These are phyloP conservation scores for Globisporangium iwayamae DNA, from an alignment of 352 stramenopile genomes.

Conservation along the genomic window DNA sequence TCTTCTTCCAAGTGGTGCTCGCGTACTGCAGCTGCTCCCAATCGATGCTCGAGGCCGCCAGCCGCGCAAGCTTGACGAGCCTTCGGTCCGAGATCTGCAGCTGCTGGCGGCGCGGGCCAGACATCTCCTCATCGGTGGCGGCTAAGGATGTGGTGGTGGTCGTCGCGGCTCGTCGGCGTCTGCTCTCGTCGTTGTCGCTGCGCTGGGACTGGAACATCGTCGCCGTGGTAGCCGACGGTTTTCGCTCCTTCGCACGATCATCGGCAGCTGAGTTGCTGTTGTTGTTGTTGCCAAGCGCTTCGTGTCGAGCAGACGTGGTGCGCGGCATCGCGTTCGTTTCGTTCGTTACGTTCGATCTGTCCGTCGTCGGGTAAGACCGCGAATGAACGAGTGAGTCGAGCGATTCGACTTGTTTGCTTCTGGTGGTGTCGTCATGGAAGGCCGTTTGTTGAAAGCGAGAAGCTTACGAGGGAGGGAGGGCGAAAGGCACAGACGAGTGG, in stretches of 20 bases:
- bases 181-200: not conserved
- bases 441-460: no score
- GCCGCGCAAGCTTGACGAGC: not conserved
- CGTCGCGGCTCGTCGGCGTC: not conserved
- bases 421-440: no score
- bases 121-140: not conserved
- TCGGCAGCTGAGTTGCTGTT: not conserved
- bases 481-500: no score
- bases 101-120: not conserved
- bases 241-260: not conserved
- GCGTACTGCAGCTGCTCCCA: constrained; percentile 9
- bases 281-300: not conserved
- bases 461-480: no score
- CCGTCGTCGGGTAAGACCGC: not conserved
- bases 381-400: not conserved
- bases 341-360: not conserved
- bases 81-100: constrained; percentile 5
- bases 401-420: no score
- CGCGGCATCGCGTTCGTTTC: not conserved
- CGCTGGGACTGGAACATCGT: not conserved
- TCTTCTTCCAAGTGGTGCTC: constrained; percentile 10
- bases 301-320: not conserved
- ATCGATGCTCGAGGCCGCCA: constrained; percentile 8
- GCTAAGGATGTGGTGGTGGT: not conserved
- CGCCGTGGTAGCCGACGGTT: not conserved